Base-by-base conservation (phyloP, 2,329 filamentous ascomycete species). In the Lomentospora prolificans region DNA sequence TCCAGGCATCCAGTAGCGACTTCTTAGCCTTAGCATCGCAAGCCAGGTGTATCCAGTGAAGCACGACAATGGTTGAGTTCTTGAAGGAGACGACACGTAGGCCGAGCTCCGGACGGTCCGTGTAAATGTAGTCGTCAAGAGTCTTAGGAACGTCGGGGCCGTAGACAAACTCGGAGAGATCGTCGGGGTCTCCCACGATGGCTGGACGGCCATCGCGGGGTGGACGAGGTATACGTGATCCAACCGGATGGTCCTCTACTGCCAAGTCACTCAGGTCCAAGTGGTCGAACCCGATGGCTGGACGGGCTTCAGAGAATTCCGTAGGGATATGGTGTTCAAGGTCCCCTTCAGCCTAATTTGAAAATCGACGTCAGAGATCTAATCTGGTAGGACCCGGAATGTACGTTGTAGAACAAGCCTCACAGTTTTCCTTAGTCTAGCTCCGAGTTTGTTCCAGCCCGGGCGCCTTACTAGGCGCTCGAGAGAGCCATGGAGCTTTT, bases 301-400 rank as follows among this genome's bases (percentile, higher is more conserved):
- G 70, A 3, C 72, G 65, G 1, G 67, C 60, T 6, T 61, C 55
- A 4, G 62, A 67, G 58, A 69, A 75, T 5, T 59, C 25, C 8
- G 58, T 59, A 0, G 73, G 72, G 36, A 75, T 64, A 53, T 75
- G 72, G 55, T 73, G 70, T 58, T 75, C 72, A 2, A 75, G 64
- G 51, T 62, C 63, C n/a, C 60, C 63, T 25, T 59, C 55, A 14
- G 55, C 54, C 63, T 65, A 44, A 60, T 24, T 8, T 36, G 41
- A 14, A 19, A 12, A 12, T 33, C 3, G 7, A n/a, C 17, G 19
- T 22, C 10, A 22, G 7, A 22, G 44, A 25, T 48, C 19, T 41
- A 41, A 17, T 41, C 9, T 39, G n/a, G 6, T 41, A 17, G n/a
- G n/a, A 7, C 7, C n/a, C 19, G n/a, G 36, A 41, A 6, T 5